Percentiles rank a stretch among this genome's conserved stretches.
phyloP scores from a whole-genome alignment of 495 filamentous ascomycete genomes.

The Aspergillus funiculosus region DNA sequence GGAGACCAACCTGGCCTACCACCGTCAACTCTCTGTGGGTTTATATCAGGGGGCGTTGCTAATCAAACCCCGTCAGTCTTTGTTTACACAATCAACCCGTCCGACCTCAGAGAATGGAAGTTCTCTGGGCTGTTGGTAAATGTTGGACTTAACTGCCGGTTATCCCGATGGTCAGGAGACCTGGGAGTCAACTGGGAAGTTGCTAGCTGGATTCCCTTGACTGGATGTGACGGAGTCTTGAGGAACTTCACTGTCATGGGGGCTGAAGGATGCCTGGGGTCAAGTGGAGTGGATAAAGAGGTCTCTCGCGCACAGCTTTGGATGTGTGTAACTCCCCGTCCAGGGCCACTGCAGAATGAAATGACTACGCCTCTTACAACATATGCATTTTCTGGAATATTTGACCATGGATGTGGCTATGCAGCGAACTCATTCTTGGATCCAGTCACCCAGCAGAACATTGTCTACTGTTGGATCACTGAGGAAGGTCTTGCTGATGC shows the following conservation, averaged over 20 bases:
- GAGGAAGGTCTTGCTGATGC: constrained; percentile 36
- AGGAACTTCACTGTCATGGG: constrained; percentile 21
- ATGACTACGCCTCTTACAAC: constrained; percentile 15
- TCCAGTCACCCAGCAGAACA: constrained; percentile 22
- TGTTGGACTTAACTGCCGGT: constrained; percentile 37
- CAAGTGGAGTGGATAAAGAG: too few species aligned
- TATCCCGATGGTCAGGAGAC: constrained; percentile 44
- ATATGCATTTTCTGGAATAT: constrained; percentile 29
- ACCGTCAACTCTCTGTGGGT: constrained; percentile 39
- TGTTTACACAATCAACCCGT: constrained; percentile 45
- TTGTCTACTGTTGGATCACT: constrained; percentile 36
- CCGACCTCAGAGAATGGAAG: constrained; percentile 45
- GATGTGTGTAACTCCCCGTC: constrained; percentile 27
- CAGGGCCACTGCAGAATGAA: not conserved
- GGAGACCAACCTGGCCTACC: constrained; percentile 26
- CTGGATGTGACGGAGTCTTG: constrained; percentile 26
- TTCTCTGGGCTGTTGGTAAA: constrained; percentile 46
- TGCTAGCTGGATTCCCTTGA: constrained; percentile 44
- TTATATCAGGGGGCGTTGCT: constrained; percentile 49
- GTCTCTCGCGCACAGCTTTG: constrained; percentile 34
- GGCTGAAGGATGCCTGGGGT: not conserved
- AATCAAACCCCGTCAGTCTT: constrained; percentile 44
- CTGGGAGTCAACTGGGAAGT: constrained; percentile 56
- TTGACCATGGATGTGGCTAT: constrained; percentile 36
- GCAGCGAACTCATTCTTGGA: constrained; percentile 40